Evolutionary conservation across 1,284 basidiomycete genomes (phyloP).

Genomic region (Phaffia rhodozyma): DNA sequence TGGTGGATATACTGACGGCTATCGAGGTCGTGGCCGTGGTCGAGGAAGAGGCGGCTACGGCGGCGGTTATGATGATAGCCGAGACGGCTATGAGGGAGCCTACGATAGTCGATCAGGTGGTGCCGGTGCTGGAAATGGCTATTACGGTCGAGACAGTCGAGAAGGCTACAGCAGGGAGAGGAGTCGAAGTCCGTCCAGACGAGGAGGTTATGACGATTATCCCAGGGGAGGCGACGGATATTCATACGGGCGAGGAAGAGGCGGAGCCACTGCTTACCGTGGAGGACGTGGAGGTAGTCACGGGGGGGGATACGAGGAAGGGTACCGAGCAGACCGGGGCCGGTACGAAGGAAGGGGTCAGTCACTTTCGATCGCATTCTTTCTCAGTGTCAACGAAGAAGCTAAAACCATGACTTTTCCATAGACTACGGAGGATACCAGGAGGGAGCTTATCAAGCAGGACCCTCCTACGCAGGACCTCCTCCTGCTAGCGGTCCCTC

Average conservation of each 20-base stretch:
- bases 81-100: not conserved
- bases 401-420: not conserved
- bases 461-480: not conserved
- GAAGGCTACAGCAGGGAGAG: conserved; percentile 8
- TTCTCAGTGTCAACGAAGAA: not conserved
- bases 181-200: conserved; percentile 5
- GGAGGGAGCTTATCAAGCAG: too few relatives aligned
- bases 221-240: conserved; percentile 1
- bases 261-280: not conserved
- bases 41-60: conserved; percentile 5
- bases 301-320: conserved; percentile 1
- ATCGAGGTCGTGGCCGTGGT: conserved; percentile 5
- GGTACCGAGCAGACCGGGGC: not conserved
- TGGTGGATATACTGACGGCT: conserved; percentile 2
- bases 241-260: not conserved
- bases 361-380: not conserved
- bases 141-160: not conserved
- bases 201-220: conserved; percentile 3
- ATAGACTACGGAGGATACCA: not conserved
- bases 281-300: not conserved
- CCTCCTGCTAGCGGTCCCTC: not conserved
- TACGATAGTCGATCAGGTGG: not conserved
- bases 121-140: not conserved
- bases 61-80: not conserved
- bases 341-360: not conserved